These are phyloP conservation scores for Alternaria atra DNA, from an alignment of 2,329 filamentous ascomycete species.

Conservation along the genomic window DNA sequence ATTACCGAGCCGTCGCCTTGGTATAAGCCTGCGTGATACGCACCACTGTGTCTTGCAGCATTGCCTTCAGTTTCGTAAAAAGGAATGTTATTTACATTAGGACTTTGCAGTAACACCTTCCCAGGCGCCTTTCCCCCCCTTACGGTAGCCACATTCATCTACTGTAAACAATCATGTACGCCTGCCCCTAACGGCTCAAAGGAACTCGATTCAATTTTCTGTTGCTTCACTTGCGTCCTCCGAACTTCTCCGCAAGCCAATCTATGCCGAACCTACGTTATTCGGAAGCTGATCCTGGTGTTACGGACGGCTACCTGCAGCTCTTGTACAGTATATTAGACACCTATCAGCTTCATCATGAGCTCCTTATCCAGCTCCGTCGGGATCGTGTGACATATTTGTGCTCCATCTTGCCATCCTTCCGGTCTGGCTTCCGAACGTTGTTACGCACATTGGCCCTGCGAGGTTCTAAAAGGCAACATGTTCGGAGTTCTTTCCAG, in stretches of 20 bases:
- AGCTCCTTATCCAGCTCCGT: constrained; percentile 2
- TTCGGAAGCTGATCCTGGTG: constrained; percentile 29
- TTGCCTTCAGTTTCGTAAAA: constrained; percentile 35
- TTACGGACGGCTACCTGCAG: constrained; percentile 30
- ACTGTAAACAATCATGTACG: neutral
- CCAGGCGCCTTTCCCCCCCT: constrained; percentile 22
- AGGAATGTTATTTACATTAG: constrained; percentile 29
- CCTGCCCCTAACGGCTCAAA: neutral
- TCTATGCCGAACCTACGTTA: constrained; percentile 18
- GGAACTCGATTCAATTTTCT: neutral
- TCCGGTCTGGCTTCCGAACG: constrained; percentile 15
- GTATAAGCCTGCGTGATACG: constrained; percentile 30
- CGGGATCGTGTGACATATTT: constrained; percentile 8
- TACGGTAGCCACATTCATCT: constrained; percentile 8
- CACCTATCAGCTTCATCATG: neutral
- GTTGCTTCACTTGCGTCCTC: constrained; percentile 11
- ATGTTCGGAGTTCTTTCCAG: neutral
- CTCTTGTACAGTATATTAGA: neutral
- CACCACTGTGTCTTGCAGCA: constrained; percentile 27
- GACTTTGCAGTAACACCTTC: constrained; percentile 17
- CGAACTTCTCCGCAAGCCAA: constrained; percentile 38
- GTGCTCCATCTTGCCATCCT: constrained; percentile 16
- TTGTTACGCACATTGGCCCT: constrained; percentile 24
- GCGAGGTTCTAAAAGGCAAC: constrained; percentile 1
- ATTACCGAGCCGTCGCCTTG: constrained; percentile 30